Conservation (phyloP, 1,284 basidiomycete genomes). For the Vanrija sp. region DNA sequence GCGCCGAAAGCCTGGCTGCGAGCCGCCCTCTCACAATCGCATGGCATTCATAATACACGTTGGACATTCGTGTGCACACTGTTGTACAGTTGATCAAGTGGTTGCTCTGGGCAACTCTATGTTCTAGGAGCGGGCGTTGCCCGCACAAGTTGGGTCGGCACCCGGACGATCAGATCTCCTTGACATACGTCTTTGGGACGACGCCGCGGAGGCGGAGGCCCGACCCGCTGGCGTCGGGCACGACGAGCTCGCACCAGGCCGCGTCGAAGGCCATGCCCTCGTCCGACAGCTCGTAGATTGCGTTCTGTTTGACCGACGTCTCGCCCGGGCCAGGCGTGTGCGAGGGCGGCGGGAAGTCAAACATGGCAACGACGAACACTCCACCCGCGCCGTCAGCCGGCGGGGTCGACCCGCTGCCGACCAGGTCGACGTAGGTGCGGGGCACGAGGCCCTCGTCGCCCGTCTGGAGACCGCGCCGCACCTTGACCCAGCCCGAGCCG, state of each 20-base stretch:
- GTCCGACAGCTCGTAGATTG: slow-evolving; percentile 19
- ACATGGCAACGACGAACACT: slow-evolving; percentile 11
- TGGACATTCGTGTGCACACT: no score
- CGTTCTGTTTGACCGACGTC: slow-evolving; percentile 6
- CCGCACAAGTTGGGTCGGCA: no score
- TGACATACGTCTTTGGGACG: slow-evolving; percentile 19
- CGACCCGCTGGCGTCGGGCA: slow-evolving; percentile 6
- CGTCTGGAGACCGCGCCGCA: slow-evolving; percentile 8
- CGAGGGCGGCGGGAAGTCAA: slow-evolving; percentile 15
- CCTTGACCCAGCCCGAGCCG: slow-evolving; percentile 17
- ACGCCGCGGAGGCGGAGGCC: slow-evolving; percentile 6
- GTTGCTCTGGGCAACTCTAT: no score
- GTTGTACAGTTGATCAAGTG: no score
- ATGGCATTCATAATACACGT: no score
- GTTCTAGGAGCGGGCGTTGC: no score
- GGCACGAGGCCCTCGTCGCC: slow-evolving; percentile 18
- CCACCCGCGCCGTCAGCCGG: slow-evolving; percentile 17
- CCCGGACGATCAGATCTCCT: neutral
- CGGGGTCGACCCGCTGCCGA: slow-evolving; percentile 1
- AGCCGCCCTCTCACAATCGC: no score
- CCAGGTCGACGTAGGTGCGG: slow-evolving; percentile 4
- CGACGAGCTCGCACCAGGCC: slow-evolving; percentile 20
- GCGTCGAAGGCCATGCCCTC: slow-evolving; percentile 21
- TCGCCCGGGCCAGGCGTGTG: slow-evolving; percentile 12
- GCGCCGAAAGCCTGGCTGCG: no score